Evolutionary conservation across 768 basidiomycete genomes (phyloP).

Genomic region (Trametes cubensis): DNA sequence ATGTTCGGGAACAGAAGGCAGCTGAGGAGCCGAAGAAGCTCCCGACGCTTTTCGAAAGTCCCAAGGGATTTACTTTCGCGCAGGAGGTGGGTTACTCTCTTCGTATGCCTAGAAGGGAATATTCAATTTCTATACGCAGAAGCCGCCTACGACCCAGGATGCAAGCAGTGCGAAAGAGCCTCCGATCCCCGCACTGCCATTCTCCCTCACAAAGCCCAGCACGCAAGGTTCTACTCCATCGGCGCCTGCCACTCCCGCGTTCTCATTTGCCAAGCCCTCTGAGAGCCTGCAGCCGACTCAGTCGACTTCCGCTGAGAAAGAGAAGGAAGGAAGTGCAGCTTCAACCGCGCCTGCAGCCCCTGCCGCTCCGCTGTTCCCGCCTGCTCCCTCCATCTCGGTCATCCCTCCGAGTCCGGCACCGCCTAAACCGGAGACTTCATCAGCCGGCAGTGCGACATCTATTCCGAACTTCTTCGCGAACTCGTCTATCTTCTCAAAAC

Average conservation of each 20-base stretch:
- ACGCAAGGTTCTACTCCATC: constrained; percentile 22
- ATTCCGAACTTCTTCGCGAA: constrained; percentile 69
- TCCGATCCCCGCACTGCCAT: constrained; percentile 65
- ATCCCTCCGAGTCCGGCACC: constrained; percentile 35
- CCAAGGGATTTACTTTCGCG: constrained; percentile 68
- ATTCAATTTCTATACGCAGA: constrained; percentile 20
- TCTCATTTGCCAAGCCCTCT: constrained; percentile 23
- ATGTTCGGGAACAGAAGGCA: constrained; percentile 42
- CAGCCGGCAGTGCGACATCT: constrained; percentile 25
- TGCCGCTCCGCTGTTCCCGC: constrained; percentile 17
- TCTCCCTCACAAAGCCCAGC: constrained; percentile 53
- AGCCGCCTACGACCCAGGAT: constrained; percentile 42
- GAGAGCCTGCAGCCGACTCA: constrained; percentile 24
- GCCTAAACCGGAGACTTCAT: constrained; percentile 11
- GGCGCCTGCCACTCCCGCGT: constrained; percentile 23
- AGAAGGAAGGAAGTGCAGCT: background rate
- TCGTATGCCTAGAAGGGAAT: background rate
- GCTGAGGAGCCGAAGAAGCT: constrained; percentile 46
- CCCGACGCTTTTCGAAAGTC: constrained; percentile 58
- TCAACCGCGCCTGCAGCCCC: constrained; percentile 10
- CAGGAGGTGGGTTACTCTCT: constrained; percentile 50
- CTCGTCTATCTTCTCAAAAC: constrained; percentile 50
- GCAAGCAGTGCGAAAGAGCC: constrained; percentile 58
- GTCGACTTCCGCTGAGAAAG: constrained; percentile 6
- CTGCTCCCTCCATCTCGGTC: constrained; percentile 33